phyloP scores from a whole-genome alignment of 768 basidiomycete species.

The Paxillus involutus region DNA sequence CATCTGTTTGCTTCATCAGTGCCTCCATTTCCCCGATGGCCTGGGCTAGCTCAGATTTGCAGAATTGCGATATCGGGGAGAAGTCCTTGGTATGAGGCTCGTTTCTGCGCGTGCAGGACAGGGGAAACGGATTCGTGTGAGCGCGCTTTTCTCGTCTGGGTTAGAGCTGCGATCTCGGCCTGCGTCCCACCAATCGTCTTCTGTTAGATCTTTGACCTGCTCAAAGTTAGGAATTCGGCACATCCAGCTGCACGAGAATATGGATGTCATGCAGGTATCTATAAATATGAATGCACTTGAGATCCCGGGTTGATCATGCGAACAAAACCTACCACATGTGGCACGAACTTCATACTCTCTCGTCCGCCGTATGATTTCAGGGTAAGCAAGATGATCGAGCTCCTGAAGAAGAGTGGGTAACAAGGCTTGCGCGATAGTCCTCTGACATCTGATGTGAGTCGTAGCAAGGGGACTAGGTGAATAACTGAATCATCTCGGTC shows the following conservation, averaged over 20 bases:
- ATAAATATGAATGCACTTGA: slow-evolving; percentile 9
- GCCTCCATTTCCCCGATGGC: slow-evolving; percentile 67
- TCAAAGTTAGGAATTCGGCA: slow-evolving; percentile 65
- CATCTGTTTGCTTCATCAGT: slow-evolving; percentile 39
- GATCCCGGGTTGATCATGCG: slow-evolving; percentile 2
- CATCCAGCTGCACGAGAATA: slow-evolving; percentile 92
- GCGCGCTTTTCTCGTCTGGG: slow-evolving; percentile 58
- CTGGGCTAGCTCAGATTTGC: slow-evolving; percentile 56
- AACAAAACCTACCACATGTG: slow-evolving; percentile 67
- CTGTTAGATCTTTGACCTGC: slow-evolving; percentile 64
- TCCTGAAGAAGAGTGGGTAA: slow-evolving; percentile 68
- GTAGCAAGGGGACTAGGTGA: not conserved
- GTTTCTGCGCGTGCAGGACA: slow-evolving; percentile 67
- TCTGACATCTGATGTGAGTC: slow-evolving; percentile 38
- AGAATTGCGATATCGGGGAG: slow-evolving; percentile 80
- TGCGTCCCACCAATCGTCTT: slow-evolving; percentile 49
- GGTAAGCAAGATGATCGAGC: slow-evolving; percentile 54
- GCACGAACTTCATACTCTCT: slow-evolving; percentile 82
- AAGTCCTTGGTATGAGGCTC: slow-evolving; percentile 71
- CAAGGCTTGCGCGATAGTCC: slow-evolving; percentile 65
- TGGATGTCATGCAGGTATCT: slow-evolving; percentile 94
- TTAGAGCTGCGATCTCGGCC: slow-evolving; percentile 48
- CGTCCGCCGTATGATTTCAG: slow-evolving; percentile 66
- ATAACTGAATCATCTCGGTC: slow-evolving; percentile 52
- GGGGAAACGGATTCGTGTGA: slow-evolving; percentile 70